Evolutionary conservation across 2,329 filamentous ascomycete species (phyloP).

Genomic region (Botryosphaeria dothidea): DNA sequence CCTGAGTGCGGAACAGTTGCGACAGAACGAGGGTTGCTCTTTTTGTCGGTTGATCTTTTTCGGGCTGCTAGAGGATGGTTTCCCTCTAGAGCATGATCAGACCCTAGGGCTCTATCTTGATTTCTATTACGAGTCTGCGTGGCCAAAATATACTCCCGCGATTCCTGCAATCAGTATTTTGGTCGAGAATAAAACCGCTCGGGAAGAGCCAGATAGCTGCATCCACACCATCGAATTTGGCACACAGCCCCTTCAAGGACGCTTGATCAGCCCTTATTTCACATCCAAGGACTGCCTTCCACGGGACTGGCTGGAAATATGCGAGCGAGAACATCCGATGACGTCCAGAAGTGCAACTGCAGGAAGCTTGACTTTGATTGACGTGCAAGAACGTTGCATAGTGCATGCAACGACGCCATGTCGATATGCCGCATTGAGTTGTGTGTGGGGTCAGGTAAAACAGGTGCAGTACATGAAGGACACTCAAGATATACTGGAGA

Average conservation of each 20-base stretch:
- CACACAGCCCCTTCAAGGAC: background rate
- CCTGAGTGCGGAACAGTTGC: background rate
- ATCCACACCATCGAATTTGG: background rate
- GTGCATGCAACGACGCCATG: background rate
- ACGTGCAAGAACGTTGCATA: background rate
- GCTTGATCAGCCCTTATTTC: background rate
- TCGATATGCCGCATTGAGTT: slow-evolving; percentile 21
- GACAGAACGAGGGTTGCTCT: background rate
- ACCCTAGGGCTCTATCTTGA: no score
- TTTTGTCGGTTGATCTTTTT: background rate
- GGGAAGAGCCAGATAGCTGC: no score
- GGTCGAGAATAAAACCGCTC: no score
- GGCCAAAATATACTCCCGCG: no score
- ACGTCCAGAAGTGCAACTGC: background rate
- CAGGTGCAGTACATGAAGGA: background rate
- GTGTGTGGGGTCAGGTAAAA: slow-evolving; percentile 20
- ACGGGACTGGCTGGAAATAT: background rate
- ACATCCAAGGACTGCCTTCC: background rate
- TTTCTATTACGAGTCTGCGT: no score
- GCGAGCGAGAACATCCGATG: background rate
- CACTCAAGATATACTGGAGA: background rate
- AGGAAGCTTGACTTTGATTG: background rate
- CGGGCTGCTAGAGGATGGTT: background rate
- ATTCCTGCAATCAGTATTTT: no score
- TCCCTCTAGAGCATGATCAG: no score